phyloP scores from a whole-genome alignment of 2,329 filamentous ascomycete species.

The Xylariaceae sp. region DNA sequence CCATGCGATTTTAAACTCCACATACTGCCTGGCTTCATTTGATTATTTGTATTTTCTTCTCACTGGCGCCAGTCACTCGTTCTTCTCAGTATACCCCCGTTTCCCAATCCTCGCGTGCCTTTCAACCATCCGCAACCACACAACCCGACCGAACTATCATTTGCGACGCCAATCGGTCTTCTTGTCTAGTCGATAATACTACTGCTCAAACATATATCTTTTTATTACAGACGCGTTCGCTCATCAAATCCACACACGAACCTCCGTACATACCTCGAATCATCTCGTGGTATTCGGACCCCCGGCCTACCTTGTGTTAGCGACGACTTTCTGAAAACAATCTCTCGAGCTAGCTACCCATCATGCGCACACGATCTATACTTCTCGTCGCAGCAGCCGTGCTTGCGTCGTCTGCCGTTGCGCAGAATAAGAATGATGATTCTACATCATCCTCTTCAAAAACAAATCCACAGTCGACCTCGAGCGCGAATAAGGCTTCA shows the following conservation, averaged over 20 bases:
- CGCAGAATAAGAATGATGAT: slow-evolving; percentile 30
- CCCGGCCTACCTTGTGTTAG: not conserved
- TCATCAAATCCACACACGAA: not conserved
- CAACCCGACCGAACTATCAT: not conserved
- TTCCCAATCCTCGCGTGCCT: not conserved
- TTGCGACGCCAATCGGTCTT: not conserved
- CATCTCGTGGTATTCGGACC: not conserved
- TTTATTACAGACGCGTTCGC: not conserved
- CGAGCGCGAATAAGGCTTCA: not conserved
- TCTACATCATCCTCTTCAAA: slow-evolving; percentile 18
- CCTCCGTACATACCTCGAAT: not conserved
- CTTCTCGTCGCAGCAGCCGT: slow-evolving; percentile 34
- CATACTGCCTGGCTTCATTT: slow-evolving; percentile 6
- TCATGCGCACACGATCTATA: slow-evolving; percentile 38
- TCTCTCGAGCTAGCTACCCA: slow-evolving; percentile 21
- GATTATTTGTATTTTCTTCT: slow-evolving; percentile 8
- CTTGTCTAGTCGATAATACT: not conserved
- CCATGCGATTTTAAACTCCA: slow-evolving; percentile 21
- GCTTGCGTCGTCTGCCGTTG: slow-evolving; percentile 34
- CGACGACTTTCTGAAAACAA: slow-evolving; percentile 15
- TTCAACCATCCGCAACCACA: slow-evolving; percentile 2
- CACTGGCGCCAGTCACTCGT: slow-evolving; percentile 22
- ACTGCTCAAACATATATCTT: not conserved
- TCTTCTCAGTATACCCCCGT: slow-evolving; percentile 6
- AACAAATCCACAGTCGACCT: too few relatives aligned